Conservation (phyloP, 2,329 filamentous ascomycete species). For the Fusarium cicatricum region DNA sequence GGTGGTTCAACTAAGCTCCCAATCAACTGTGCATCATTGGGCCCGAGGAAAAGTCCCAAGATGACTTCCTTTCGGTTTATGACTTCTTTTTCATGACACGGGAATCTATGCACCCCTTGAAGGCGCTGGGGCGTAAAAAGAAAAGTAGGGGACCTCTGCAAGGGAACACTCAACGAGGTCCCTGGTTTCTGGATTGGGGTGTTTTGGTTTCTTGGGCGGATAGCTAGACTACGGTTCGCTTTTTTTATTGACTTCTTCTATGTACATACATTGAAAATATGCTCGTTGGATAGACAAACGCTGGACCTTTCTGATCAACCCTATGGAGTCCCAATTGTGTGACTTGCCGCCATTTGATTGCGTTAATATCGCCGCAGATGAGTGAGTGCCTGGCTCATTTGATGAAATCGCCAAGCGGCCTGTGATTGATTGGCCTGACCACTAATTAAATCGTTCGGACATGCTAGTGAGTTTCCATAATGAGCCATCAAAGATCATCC, state of each 20-base stretch:
- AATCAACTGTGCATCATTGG: slow-evolving; percentile 11
- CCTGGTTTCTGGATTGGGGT: slow-evolving; percentile 38
- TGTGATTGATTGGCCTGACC: slow-evolving; percentile 12
- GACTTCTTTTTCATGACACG: slow-evolving; percentile 37
- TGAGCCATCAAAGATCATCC: too few species aligned
- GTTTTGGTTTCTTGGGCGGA: slow-evolving; percentile 36
- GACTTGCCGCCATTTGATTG: slow-evolving; percentile 7
- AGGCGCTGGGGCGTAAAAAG: slow-evolving; percentile 31
- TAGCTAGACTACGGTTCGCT: slow-evolving; percentile 29
- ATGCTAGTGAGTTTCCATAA: not conserved
- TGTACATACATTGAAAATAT: slow-evolving; percentile 33
- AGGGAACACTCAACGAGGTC: not conserved
- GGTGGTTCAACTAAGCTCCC: slow-evolving; percentile 55
- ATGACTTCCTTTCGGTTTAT: slow-evolving; percentile 28
- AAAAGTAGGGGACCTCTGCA: slow-evolving; percentile 8
- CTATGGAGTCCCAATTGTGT: not conserved
- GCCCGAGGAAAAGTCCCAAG: slow-evolving; percentile 17
- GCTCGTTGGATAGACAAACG: slow-evolving; percentile 29
- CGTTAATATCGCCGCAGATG: not conserved
- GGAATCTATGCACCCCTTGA: slow-evolving; percentile 32
- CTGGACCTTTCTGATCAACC: slow-evolving; percentile 14
- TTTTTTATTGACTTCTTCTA: slow-evolving; percentile 32
- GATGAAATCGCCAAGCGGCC: slow-evolving; percentile 14
- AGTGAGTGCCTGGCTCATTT: slow-evolving; percentile 11
- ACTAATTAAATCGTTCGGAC: not conserved